phyloP scores from a whole-genome alignment of 2,329 filamentous ascomycete genomes.

The Parafenestella ontariensis region DNA sequence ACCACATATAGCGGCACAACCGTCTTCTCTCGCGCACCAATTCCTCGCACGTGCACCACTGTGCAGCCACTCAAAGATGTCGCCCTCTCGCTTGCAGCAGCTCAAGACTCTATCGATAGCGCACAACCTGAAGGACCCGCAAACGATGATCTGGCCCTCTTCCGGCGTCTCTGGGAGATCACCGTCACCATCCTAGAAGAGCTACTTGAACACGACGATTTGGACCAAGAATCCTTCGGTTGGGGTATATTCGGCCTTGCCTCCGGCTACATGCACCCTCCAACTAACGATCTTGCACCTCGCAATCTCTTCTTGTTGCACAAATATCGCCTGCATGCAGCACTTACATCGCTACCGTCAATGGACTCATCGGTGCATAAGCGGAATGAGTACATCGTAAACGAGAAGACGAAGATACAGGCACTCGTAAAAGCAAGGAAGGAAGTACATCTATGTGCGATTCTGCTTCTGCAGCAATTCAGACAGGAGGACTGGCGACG shows the following conservation, averaged over 20 bases:
- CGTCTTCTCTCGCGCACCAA: slow-evolving; percentile 11
- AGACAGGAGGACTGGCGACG: slow-evolving; percentile 16
- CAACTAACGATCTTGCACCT: neutral
- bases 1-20: slow-evolving; percentile 11
- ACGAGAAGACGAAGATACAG: slow-evolving; percentile 1
- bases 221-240: slow-evolving; percentile 22
- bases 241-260: slow-evolving; percentile 28
- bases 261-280: slow-evolving; percentile 21
- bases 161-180: slow-evolving; percentile 18
- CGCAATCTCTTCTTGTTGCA: slow-evolving; percentile 10
- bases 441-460: slow-evolving; percentile 24
- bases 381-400: neutral
- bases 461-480: slow-evolving; percentile 25
- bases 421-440: slow-evolving; percentile 13
- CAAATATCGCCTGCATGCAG: slow-evolving; percentile 19
- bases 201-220: slow-evolving; percentile 7
- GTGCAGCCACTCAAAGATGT: neutral
- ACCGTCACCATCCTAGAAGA: slow-evolving; percentile 19
- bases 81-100: slow-evolving; percentile 22
- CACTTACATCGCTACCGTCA: slow-evolving; percentile 13
- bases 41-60: neutral
- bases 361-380: slow-evolving; percentile 4
- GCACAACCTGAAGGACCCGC: slow-evolving; percentile 14
- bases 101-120: slow-evolving; percentile 23
- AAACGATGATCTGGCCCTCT: slow-evolving; percentile 21